Percentiles rank a stretch among this genome's conserved stretches.
Conservation (phyloP, 2,329 filamentous ascomycete genomes). For the Cercospora sp. region DNA sequence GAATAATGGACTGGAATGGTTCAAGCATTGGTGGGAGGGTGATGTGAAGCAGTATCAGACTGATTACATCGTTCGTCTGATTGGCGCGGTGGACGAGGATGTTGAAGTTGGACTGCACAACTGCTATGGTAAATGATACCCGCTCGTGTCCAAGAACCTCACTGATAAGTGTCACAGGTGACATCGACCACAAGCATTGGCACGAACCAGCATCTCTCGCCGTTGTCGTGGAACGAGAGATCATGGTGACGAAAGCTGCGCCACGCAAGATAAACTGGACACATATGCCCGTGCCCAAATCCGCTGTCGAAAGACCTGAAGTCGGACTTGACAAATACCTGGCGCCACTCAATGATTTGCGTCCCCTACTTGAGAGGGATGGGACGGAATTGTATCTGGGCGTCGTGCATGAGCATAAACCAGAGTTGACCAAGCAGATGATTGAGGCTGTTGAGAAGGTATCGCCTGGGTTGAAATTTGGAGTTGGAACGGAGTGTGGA, state of each 20-base stretch:
- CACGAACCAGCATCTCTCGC: conserved; percentile 44
- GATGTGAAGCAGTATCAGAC: conserved; percentile 40
- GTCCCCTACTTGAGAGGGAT: conserved; percentile 35
- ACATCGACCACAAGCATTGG: conserved; percentile 48
- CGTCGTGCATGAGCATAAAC: conserved; percentile 44
- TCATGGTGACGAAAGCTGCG: conserved; percentile 34
- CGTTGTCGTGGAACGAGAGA: conserved; percentile 41
- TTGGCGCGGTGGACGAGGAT: conserved; percentile 37
- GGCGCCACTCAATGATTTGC: conserved; percentile 39
- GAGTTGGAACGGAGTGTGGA: conserved; percentile 47
- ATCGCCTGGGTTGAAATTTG: conserved; percentile 37
- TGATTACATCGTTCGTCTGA: conserved; percentile 38
- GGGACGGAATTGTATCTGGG: conserved; percentile 45
- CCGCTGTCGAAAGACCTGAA: conserved; percentile 31
- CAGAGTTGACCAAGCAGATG: conserved; percentile 42
- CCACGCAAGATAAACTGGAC: conserved; percentile 43
- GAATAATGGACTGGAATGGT: conserved; percentile 25
- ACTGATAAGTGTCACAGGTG: conserved; percentile 27
- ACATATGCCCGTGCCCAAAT: conserved; percentile 49
- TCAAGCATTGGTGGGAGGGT: conserved; percentile 39
- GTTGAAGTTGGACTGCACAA: conserved; percentile 50
- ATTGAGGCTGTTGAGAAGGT: conserved; percentile 41
- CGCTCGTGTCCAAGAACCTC: not conserved
- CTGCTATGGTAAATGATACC: conserved; percentile 45
- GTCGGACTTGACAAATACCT: conserved; percentile 40